Base-by-base conservation (phyloP, 768 basidiomycete genomes). In the Suillus alpinus region DNA sequence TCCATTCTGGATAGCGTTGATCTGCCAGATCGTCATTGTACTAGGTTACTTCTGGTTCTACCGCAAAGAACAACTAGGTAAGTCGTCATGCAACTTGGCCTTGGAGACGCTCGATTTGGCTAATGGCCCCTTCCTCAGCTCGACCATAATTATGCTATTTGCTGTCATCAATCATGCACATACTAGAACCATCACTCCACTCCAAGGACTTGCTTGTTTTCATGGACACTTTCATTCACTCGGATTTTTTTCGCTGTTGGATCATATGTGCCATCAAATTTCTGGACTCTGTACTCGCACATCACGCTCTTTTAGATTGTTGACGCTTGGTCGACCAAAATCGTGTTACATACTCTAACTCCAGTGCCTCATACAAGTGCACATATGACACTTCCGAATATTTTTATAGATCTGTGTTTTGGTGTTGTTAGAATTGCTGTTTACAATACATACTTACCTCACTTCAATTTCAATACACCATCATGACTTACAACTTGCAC, bases 31-130 rank as follows among this genome's bases (percentile, higher is more conserved):
- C 58, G 73, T 94, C 65, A 94, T 96, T 69, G 92, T 95, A 60
- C 75, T 88, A 62, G 94, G 94, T 23, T 96, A 96, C 78, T 94
- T 95, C 80, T 92, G 92, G 92, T 95, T 96, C 85, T 96, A 95
- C 76, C 87, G 94, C 74, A 94, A 93, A 77, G 94, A 96, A 76
- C 94, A 96, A 73, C 84, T 96, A 62, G 75, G 90, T 91, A 71
- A 57, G 89, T 80, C 3, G 4, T 29, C 16, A 12, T 51, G 13
- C 43, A 23, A 29, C 16, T 18, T 29, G 26, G 26, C 47, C 26
- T 16, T 23, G 10, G 36, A 26, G 4, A 20, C 7, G 6, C 29
- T 56, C 4, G 6, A 43, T 47, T 46, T 59, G 32, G 12, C n/a
- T 37, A 16, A 41, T 58, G 10, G 12, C 23, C 40, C 6, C 41